Conservation (phyloP, 495 filamentous ascomycete species). For the Ramalina intermedia region DNA sequence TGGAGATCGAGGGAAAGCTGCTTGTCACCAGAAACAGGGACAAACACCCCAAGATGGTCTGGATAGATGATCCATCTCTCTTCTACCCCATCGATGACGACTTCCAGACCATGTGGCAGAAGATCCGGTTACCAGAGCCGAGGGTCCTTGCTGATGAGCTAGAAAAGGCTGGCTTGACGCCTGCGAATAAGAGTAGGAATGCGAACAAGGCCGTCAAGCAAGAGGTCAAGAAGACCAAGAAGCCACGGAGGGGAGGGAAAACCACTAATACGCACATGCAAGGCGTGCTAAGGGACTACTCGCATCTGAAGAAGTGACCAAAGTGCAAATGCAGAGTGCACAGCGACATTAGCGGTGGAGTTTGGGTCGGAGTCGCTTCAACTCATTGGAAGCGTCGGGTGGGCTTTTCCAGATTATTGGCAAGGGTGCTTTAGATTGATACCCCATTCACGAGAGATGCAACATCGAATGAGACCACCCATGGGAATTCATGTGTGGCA, state of each 20-base stretch:
- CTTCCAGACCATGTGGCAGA: conserved; percentile 71
- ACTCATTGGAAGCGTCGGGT: background rate
- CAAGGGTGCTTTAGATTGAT: background rate
- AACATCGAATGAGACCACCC: background rate
- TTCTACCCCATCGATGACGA: conserved; percentile 64
- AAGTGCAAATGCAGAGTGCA: no score
- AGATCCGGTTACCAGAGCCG: conserved; percentile 57
- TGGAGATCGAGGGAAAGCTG: conserved; percentile 67
- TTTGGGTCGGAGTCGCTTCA: background rate
- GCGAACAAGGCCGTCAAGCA: conserved; percentile 41
- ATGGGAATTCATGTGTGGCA: background rate
- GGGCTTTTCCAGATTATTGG: background rate
- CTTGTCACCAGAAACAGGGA: conserved; percentile 83
- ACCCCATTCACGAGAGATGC: background rate
- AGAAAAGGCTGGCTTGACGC: conserved; percentile 56
- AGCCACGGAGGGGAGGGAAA: conserved; percentile 60
- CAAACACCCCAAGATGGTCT: conserved; percentile 68
- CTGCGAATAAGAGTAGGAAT: conserved; percentile 59
- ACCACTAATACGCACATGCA: conserved; percentile 89
- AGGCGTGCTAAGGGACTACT: conserved; percentile 74
- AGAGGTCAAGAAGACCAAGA: conserved; percentile 46
- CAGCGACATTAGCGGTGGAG: conserved; percentile 1
- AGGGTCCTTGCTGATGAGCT: conserved; percentile 65
- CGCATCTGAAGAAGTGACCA: conserved; percentile 37
- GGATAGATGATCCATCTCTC: conserved; percentile 71